Evolutionary conservation across 2,329 filamentous ascomycete genomes (phyloP), one percentile per base, ranked within the genome.

Genomic region (Cladosporium sphaerospermum): DNA sequence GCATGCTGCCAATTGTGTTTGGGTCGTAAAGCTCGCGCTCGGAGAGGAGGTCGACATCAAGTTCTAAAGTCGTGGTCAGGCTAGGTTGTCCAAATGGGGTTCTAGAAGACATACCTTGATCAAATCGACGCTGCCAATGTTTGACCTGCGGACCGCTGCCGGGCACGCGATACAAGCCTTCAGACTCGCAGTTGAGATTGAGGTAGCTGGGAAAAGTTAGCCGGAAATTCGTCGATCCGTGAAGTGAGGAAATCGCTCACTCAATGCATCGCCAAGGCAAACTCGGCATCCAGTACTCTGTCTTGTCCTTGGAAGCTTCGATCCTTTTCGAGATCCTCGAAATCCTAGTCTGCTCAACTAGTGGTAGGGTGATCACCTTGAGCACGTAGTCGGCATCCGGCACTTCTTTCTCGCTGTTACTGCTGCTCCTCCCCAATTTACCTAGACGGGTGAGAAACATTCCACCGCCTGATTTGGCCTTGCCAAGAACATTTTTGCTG

Each of bases 251-350:
- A 10, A 14, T 7, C 11, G 73, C 79, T 66, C 72, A 83, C 77
- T 97, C 92, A 59, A 97, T 96, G 54, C 90, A 95, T 58, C 92
- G 81, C 87, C 92, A 96, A 0, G 92, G 91, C 54, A 97, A 85
- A 6, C 90, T 88, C 10, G 92, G 92, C 91, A 97, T 96, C 92
- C 92, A 97, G 66, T 95, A 97, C 66, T 96, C 92, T 0, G 92
- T 97, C 76, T 96, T 96, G 66, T 97, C 92, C 57, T 85, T 82
- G 9, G 91, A 96, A 56, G 88, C 83, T 65, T 95, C 89, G 41
- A 97, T 75, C 31, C 86, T 83, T 71, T 92, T 95, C 7, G 90
- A 95, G 66, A 97, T 96, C 58, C 92, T 82, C 0, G 92, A 96
- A 58, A 84, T 77, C n/a, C 92, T 83, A 6, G 91, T 91, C 71